Conservation (phyloP, 805 yeast genomes). For the Barnettozyma salicaria region DNA sequence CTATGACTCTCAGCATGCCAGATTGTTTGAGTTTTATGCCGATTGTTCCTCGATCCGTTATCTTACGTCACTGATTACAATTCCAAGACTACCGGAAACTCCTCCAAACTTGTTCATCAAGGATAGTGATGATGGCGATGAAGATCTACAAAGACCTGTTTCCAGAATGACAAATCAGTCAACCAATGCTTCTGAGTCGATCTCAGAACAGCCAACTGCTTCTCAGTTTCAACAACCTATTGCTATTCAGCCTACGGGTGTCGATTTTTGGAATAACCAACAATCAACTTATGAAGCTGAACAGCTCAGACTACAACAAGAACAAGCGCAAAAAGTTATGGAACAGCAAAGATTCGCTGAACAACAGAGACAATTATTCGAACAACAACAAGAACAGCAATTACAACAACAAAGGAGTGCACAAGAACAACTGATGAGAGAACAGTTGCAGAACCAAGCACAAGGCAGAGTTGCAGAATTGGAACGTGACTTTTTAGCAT, state of each 20-base stretch:
- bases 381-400: conserved; percentile 67
- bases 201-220: conserved; percentile 42
- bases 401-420: conserved; percentile 62
- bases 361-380: conserved; percentile 64
- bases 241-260: conserved; percentile 50
- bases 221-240: conserved; percentile 34
- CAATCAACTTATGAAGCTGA: conserved; percentile 53
- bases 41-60: conserved; percentile 84
- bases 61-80: conserved; percentile 71
- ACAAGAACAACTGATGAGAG: conserved; percentile 61
- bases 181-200: conserved; percentile 28
- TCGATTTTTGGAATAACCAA: conserved; percentile 37
- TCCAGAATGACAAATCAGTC: conserved; percentile 20
- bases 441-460: conserved; percentile 66
- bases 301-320: conserved; percentile 53
- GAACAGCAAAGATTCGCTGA: conserved; percentile 62
- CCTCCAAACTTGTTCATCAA: conserved; percentile 30
- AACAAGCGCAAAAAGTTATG: conserved; percentile 57
- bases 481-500: conserved; percentile 70
- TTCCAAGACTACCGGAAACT: conserved; percentile 47
- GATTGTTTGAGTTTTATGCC: conserved; percentile 77
- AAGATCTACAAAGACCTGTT: conserved; percentile 16
- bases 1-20: conserved; percentile 51
- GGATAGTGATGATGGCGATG: conserved; percentile 23
- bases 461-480: conserved; percentile 75